Base-by-base conservation (phyloP, 768 basidiomycete species). In the Sarcomyxa edulis region DNA sequence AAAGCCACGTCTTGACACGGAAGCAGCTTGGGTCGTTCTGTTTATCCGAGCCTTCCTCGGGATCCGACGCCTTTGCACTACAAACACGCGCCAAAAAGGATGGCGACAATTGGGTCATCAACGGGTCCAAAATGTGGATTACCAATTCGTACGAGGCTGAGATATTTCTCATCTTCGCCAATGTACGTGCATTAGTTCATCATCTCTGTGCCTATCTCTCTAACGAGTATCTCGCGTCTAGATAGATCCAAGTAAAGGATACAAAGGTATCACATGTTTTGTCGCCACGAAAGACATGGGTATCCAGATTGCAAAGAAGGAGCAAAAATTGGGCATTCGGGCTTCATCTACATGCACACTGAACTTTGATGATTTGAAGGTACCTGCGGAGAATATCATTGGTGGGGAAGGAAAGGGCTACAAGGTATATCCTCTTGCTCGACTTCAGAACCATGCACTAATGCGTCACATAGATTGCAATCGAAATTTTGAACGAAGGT, bases 51-150 rank as follows among this genome's bases (percentile, higher is more conserved):
- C 66, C 92, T 1, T 82, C 77, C 0, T 94, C 93, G 7, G 96
- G 96, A 2, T 96, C 93, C 5, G 96, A 99, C 54, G 96, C 96
- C 1, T 99, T 99, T 56, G 93, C 95, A 0, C 68, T 99, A 23
- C 90, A 95, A 58, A 93, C 96, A 1, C 85, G 87, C 8, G 95
- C 96, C 11, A 83, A 72, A 56, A 88, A 85, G 59, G 83, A 90
- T 32, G 92, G 90, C 12, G 78, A 85, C 49, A 59, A 83, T 58
- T 98, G 84, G 76, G 66, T 92, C 21, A 58, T 99, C 37, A 94
- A 92, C 49, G 96, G 96, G n/a, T 89, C 90, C 40, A 99, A 99
- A 70, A 94, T 95, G 93, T 96, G 93, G 93, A 96, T 97, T 43
- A 95, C 93, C 18, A 97, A 97, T 62, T 94, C 92, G 1, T 74